Evolutionary conservation across 2,329 filamentous ascomycete genomes (phyloP).

Genomic region (Cladorrhinum sp.): DNA sequence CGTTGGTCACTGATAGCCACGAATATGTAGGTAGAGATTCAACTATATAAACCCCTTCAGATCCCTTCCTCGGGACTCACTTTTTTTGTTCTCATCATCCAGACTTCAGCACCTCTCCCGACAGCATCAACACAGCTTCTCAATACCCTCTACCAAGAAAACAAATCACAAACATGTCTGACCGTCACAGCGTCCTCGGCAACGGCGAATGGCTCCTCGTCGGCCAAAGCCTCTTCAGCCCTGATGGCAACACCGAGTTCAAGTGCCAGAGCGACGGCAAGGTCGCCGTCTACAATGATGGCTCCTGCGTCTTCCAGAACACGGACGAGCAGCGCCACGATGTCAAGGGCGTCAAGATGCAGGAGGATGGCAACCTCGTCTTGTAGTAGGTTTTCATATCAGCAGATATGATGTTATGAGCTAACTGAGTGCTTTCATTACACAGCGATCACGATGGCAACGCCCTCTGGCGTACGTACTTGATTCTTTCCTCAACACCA

Average conservation of each 20-base stretch:
- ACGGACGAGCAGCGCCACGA: not conserved
- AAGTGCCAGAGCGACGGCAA: constrained; percentile 3
- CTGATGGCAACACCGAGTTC: not conserved
- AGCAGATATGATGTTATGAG: not conserved
- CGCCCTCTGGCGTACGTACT: not conserved
- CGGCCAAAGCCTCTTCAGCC: constrained; percentile 1
- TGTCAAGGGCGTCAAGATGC: constrained; percentile 3
- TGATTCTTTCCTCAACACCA: not conserved
- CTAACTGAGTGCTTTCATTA: not conserved
- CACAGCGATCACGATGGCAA: not conserved
- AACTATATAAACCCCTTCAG: not conserved
- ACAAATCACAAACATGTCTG: not conserved
- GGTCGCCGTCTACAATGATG: not conserved
- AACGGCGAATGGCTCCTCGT: not conserved
- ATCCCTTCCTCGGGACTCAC: not conserved
- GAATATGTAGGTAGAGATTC: not conserved
- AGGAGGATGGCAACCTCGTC: constrained; percentile 5
- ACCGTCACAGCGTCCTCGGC: not conserved
- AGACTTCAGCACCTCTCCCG: not conserved
- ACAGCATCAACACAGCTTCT: not conserved
- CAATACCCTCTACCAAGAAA: not conserved
- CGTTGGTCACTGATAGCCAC: too few species aligned
- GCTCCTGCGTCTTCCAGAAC: not conserved
- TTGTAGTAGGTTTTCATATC: not conserved
- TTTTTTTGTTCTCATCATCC: not conserved